Base-by-base conservation (phyloP, 148 eudicot genomes). In the Vaccinium myrtillus region DNA sequence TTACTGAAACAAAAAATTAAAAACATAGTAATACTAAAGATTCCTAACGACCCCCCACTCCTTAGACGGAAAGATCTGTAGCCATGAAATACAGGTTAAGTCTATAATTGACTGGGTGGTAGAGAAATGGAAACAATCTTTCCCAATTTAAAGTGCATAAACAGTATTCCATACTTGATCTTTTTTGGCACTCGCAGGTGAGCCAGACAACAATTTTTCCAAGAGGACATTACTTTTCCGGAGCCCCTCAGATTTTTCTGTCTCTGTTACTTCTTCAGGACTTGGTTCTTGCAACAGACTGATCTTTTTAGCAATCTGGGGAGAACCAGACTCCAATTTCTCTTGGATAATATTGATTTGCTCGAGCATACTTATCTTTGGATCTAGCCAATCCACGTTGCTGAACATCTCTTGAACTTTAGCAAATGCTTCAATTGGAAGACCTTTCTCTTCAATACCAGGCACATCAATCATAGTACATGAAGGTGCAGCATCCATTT, bases 391-490 rank as follows among this genome's bases (percentile, higher is more conserved):
- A 83, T 95, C 96, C 82, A 91, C 92, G 19, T 70, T 87, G 90
- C 86, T 91, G 85, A 93, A 92, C 43, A 90, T 89, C 85, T 95
- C 95, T 74, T 91, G 90, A 79, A 91, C 93, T 85, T 88, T 90
- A 50, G 88, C 90, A 88, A 92, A 95, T 87, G 97, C 97, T 90
- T 94, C 95, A 80, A 90, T 82, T 36, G 94, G 94, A 81, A 92
- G 94, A 86, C 94, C 95, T 86, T 89, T 89, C 86, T 88, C 95
- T 75, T 89, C 92, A 61, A 48, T 55, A 83, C 77, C 85, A 80
- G 92, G 89, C 83, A 83, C 77, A 83, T 88, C 90, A 70, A 90
- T 58, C 56, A 85, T 55, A 56, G 81, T 58, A 61, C 81, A 82
- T 82, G 88, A 87, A 79, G 87, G 80, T 75, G 85, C 75, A 9